Base-by-base conservation (phyloP, 345 rosid species). In the Durio zibethinus region DNA sequence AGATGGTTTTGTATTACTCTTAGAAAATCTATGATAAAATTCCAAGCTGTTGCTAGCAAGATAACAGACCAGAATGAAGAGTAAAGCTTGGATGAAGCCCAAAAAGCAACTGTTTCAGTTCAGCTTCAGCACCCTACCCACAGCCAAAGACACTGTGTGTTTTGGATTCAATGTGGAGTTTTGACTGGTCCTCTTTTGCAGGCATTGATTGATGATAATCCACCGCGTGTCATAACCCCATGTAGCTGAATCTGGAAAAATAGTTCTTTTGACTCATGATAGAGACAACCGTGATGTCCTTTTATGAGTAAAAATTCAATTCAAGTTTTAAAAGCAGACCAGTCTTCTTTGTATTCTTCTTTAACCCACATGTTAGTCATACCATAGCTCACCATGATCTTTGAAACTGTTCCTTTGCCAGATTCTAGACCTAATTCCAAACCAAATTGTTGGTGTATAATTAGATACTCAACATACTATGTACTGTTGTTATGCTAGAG, bases 261-360 rank as follows among this genome's bases (percentile, higher is more conserved):
- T 61, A 60, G 76, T 57, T 50, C 63, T 77, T 50, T 36, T 36
- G 6, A 36, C 89, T 81, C 90, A 86, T 81, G 91, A 88, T 90
- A 83, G 76, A 86, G 90, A 84, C 88, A 83, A 79, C 85, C 78
- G 31, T 80, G 85, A 36, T 80, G 85, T 88, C 85, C 85, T 81
- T 84, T 71, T 80, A 65, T 76, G 80, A 78, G 75, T 53, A 79
- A 83, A 78, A n/a, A n/a, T n/a, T n/a, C n/a, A n/a, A n/a, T n/a
- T n/a, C n/a, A n/a, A n/a, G n/a, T n/a, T n/a, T n/a, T n/a, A n/a
- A n/a, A 82, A 66, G 10, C 6, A 47, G 18, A 15, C 21, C 77
- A 66, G 16, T 64, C 62, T 64, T 25, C 60, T 66, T 74, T 45
- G 56, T 65, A 18, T 75, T 78, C 25, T 67, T 18, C 40, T n/a